Evolutionary conservation across 192 early-diverging fungal species (phyloP), one percentile per base, ranked within the genome.

Genomic region (Coemansia furcata): DNA sequence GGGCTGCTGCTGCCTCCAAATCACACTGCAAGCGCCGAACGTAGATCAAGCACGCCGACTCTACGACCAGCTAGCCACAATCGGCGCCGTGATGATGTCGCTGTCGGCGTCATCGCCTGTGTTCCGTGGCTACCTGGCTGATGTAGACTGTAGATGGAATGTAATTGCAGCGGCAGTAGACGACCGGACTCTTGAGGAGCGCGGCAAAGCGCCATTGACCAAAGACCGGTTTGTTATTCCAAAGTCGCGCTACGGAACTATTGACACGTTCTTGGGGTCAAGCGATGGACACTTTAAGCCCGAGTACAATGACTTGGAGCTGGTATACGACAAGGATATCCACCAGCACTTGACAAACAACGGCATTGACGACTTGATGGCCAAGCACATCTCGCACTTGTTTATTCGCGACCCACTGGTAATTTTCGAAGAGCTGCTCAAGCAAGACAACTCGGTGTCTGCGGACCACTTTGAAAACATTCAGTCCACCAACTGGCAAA

Each of bases 401-500:
- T 99, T 98, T 72, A 99, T 99, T 66, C 93, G 97, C 49, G 97
- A 99, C 65, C 97, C 97, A 55, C 85, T 99, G 52, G 96, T 99
- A 14, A 89, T 99, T 19, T 99, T 93, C 67, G 72, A 90, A 66
- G 97, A 99, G 82, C 76, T 96, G 43, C 77, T 98, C 58, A 83
- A 96, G 36, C 87, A 93, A 55, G 92, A 98, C 76, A 90, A 99
- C 67, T 74, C 84, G n/a, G 76, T 83, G 11, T 89, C 86, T 35
- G 90, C 92, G 1, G 97, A 99, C 75, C 97, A 99, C 69, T 99
- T 99, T 87, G 97, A 99, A 80, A 99, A 99, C 78, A 87, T 99
- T 40, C 97, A 99, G 85, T 94, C 92, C n/a, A 99, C 97, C 47
- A 99, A 99, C 80, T 99, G 97, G 97, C 97, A 99, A 84, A 96